Evolutionary conservation across 2,329 filamentous ascomycete species (phyloP).

Genomic region (Phaeomoniella chlamydospora): DNA sequence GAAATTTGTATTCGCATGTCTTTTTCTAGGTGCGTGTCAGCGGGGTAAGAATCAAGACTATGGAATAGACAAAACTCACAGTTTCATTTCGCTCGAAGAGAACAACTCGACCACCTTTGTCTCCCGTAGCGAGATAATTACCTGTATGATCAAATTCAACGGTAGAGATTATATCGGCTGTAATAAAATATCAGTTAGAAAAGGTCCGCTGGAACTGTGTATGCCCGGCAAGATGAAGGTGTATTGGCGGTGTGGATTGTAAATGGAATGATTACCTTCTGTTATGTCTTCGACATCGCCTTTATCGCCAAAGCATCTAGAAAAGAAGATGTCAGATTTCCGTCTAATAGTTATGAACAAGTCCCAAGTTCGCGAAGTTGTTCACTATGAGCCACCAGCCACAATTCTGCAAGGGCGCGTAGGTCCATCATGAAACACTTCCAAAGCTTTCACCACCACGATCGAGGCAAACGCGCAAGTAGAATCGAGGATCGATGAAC

Average conservation of each 20-base stretch:
- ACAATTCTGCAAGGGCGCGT: not conserved
- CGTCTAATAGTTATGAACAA: not conserved
- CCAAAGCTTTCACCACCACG: not conserved
- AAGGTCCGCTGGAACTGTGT: not conserved
- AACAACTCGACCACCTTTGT: conserved; percentile 36
- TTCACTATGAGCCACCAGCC: conserved; percentile 1
- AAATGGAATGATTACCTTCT: conserved; percentile 78
- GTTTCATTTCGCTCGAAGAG: conserved; percentile 70
- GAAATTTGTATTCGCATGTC: conserved; percentile 99
- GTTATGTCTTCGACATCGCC: conserved; percentile 98
- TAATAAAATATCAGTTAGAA: conserved; percentile 1
- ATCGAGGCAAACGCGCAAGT: not conserved
- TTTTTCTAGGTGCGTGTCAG: conserved; percentile 61
- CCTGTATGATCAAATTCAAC: conserved; percentile 38
- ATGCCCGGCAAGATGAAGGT: no score
- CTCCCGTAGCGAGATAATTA: conserved; percentile 36
- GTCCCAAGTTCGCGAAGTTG: conserved; percentile 1
- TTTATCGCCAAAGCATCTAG: conserved; percentile 97
- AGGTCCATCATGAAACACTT: not conserved
- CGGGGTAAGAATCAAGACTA: not conserved
- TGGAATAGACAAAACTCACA: conserved; percentile 37
- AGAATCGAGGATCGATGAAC: conserved; percentile 21
- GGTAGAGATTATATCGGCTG: conserved; percentile 37
- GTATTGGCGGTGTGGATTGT: no score
- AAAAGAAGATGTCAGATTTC: conserved; percentile 13